Percentiles rank a stretch among this genome's conserved stretches.
These are phyloP conservation scores for Sporothrix brunneoviolacea DNA, from an alignment of 2,329 filamentous ascomycete genomes.

Conservation along the genomic window DNA sequence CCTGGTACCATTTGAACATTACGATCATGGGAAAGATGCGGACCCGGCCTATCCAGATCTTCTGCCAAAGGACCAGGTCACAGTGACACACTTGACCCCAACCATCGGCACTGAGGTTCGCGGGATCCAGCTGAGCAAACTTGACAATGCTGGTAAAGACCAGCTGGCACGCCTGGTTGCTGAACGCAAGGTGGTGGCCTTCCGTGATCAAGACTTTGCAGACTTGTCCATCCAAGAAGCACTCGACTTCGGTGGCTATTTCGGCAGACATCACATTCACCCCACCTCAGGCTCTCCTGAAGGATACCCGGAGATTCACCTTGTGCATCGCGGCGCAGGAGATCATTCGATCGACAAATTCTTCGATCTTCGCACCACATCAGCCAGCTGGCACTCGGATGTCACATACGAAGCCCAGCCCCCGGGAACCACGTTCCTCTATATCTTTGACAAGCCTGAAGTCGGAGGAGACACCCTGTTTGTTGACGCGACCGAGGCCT, in stretches of 20 bases:
- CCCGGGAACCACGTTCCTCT: slow-evolving; percentile 75
- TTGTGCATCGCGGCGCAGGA: slow-evolving; percentile 63
- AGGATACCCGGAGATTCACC: slow-evolving; percentile 61
- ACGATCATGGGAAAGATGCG: slow-evolving; percentile 63
- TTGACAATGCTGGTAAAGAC: slow-evolving; percentile 58
- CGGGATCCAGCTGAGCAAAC: slow-evolving; percentile 60
- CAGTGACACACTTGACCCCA: slow-evolving; percentile 55
- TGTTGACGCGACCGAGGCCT: slow-evolving; percentile 71
- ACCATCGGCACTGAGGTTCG: slow-evolving; percentile 61
- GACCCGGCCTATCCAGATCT: slow-evolving; percentile 58
- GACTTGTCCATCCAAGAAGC: slow-evolving; percentile 58
- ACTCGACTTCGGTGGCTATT: slow-evolving; percentile 58
- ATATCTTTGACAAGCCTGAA: slow-evolving; percentile 73
- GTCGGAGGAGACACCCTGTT: slow-evolving; percentile 84
- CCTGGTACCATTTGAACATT: slow-evolving; percentile 58
- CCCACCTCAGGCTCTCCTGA: slow-evolving; percentile 63
- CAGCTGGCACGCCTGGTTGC: slow-evolving; percentile 65
- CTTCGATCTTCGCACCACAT: slow-evolving; percentile 64
- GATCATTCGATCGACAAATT: slow-evolving; percentile 55
- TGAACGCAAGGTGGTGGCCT: slow-evolving; percentile 63
- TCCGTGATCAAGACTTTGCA: slow-evolving; percentile 62
- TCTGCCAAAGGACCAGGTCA: slow-evolving; percentile 37
- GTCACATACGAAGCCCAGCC: slow-evolving; percentile 14
- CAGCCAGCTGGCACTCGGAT: slow-evolving; percentile 46
- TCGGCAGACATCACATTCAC: slow-evolving; percentile 60